Evolutionary conservation across 495 filamentous ascomycete genomes (phyloP), one percentile per base, ranked within the genome.

Genomic region (Haplographium delicatum): DNA sequence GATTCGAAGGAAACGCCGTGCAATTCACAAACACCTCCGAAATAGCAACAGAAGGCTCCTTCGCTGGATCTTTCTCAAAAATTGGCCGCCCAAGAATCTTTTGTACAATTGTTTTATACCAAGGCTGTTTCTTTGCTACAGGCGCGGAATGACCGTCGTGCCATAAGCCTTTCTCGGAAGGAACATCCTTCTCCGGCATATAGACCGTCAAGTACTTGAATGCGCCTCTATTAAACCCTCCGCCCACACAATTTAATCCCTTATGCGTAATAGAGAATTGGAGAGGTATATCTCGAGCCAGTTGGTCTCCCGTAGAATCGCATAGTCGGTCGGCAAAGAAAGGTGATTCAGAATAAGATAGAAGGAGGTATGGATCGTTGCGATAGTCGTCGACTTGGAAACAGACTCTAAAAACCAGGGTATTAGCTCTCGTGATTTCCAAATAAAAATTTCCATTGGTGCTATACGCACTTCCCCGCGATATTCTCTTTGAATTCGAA

Each of bases 161-260:
- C 47, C 61, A 57, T 30, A 38, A 50, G 11, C 47, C 51, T 1
- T 39, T 51, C 37, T 57, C 50, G 0, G 38, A 44, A 1, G 49
- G 50, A 6, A 53, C 28, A 38, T 62, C 51, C 4, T 16, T 45
- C 30, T 51, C 47, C 4, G 58, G 58, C 20, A 64, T 59, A 41
- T 56, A 59, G 19, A 71, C 39, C 2, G 65, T 69, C n/a, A 70
- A 44, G 50, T 68, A 72, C 51, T 66, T 65, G 54, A 70, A 70
- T 4, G 58, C 67, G 6, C 68, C 67, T 30, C 67, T 51, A 15
- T 53, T 58, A 44, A 63, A 65, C 20, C 66, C 61, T 6, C 37
- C 34, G n/a, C n/a, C 60, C 19, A 70, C 61, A 35, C 65, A 69
- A 27, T 62, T 60, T 1, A 50, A 15, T 4, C 63, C 66, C n/a